Evolutionary conservation across 2,329 filamentous ascomycete species (phyloP), one percentile per base, ranked within the genome.

Genomic region (Hymenotorrendiella dingleyae): DNA sequence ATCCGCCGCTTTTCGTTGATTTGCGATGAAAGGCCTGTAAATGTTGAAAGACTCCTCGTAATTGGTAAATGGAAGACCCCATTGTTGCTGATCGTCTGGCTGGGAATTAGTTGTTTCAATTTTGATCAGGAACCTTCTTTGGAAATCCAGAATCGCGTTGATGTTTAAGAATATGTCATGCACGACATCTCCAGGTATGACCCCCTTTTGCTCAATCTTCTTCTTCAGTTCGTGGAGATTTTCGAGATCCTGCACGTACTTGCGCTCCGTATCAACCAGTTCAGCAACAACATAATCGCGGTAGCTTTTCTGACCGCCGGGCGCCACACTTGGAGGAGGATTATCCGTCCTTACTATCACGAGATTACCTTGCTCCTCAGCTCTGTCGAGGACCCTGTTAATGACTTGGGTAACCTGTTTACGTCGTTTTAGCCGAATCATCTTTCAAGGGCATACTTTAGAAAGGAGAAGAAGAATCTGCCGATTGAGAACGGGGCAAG

Each of bases 101-200:
- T 88, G 78, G 3, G 86, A 89, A 59, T 97, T 95, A 27, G 90
- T 94, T 21, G 94, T 94, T 67, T 98, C 93, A 49, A 98, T 86
- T 42, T 89, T 84, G 57, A 98, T 97, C 36, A 98, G 72, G 58
- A 98, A 97, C 21, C 90, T 80, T 49, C 94, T 83, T 61, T 97
- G 91, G 62, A 96, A 95, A 64, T 98, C 93, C 40, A 98, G 75
- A 36, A 98, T 86, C 22, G 86, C 81, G 62, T 97, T 95, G 60
- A 97, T 80, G 65, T 98, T 98, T 48, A 97, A 74, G 66, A 98
- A 98, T 49, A 98, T 96, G 59, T 90, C 82, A 67, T 97, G 90
- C 17, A 95, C 83, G 8, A 84, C 79, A 62, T 98, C 93, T 41
- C 93, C 91, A 2, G 87, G 85, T 50, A 97, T 80, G 27, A 88